Evolutionary conservation across 345 rosid species (phyloP), one percentile per base, ranked within the genome.

Genomic region (Populus pruinosa): DNA sequence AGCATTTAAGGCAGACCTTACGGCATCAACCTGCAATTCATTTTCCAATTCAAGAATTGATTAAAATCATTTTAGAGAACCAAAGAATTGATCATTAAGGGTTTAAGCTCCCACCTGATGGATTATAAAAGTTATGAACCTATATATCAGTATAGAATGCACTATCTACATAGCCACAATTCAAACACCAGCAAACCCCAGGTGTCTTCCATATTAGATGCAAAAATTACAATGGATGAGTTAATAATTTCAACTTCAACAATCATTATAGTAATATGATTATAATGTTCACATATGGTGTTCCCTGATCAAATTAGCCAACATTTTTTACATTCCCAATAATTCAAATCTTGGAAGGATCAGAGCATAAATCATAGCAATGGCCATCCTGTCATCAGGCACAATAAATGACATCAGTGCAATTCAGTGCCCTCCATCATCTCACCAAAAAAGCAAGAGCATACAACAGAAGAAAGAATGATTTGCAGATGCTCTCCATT

Each of bases 21-120:
- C 92, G 21, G 96, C 97, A 85, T 96, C 99, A 16, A 95, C 92
- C 99, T 93, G 84, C 78, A 70, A 31, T 27, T 44, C 71, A 38
- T 70, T 62, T 70, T 29, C 21, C 5, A 53, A 9, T 23, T 31
- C 35, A 41, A n/a, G 5, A 35, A 59, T 8, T 55, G 7, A 12
- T 10, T 1, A 50, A 35, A 8, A 23, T 44, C 43, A 74, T 6
- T 31, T 31, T 14, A 44, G 5, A 5, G 20, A 25, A 27, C 43
- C 50, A 20, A 39, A 68, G 21, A 68, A 47, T 68, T 39, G 27
- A 20, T 53, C 59, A 53, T 53, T 53, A 6, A 2, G 20, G 59
- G 59, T 23, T 53, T 53, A 53, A 53, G 23, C 59, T 53, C n/a
- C n/a, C 23, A 18, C 59, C 8, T 20, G 10, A 53, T 20, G 29